These are phyloP conservation scores for Boletus subcaerulescens DNA, from an alignment of 768 basidiomycete species.

Conservation along the genomic window DNA sequence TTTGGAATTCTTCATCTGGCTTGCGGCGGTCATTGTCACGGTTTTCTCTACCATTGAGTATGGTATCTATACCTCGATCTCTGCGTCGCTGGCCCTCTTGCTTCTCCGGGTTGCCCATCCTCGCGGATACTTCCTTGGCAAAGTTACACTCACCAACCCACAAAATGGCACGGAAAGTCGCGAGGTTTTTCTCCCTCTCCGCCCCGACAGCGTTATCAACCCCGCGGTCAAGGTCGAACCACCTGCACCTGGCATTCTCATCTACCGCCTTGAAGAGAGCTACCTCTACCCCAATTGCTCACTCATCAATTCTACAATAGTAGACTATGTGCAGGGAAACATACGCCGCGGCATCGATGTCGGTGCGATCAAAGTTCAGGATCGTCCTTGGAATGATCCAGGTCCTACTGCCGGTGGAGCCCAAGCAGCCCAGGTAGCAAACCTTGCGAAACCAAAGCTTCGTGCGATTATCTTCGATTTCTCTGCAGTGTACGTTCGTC, in stretches of 20 bases:
- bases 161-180: slow-evolving; percentile 41
- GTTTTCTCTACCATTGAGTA: slow-evolving; percentile 93
- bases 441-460: slow-evolving; percentile 62
- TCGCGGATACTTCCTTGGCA: slow-evolving; percentile 88
- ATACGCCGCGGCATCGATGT: slow-evolving; percentile 78
- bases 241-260: slow-evolving; percentile 81
- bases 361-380: slow-evolving; percentile 55
- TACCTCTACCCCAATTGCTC: slow-evolving; percentile 83
- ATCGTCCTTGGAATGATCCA: slow-evolving; percentile 94
- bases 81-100: slow-evolving; percentile 72
- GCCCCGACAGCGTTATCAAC: slow-evolving; percentile 58
- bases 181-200: slow-evolving; percentile 83
- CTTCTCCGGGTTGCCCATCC: slow-evolving; percentile 86
- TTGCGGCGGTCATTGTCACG: slow-evolving; percentile 87
- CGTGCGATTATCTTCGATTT: slow-evolving; percentile 95
- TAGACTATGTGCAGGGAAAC: slow-evolving; percentile 75
- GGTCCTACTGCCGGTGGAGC: slow-evolving; percentile 56
- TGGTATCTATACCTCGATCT: slow-evolving; percentile 86
- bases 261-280: slow-evolving; percentile 91
- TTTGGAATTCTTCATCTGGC: slow-evolving; percentile 87
- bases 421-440: slow-evolving; percentile 44
- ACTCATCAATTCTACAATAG: slow-evolving; percentile 64
- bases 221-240: slow-evolving; percentile 67
- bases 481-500: slow-evolving; percentile 57
- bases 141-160: slow-evolving; percentile 55